A percentile compares a stretch with the other conserved stretches of the same genome.
phyloP scores from a whole-genome alignment of 305 asterid genomes.

The Rubia balearica region DNA sequence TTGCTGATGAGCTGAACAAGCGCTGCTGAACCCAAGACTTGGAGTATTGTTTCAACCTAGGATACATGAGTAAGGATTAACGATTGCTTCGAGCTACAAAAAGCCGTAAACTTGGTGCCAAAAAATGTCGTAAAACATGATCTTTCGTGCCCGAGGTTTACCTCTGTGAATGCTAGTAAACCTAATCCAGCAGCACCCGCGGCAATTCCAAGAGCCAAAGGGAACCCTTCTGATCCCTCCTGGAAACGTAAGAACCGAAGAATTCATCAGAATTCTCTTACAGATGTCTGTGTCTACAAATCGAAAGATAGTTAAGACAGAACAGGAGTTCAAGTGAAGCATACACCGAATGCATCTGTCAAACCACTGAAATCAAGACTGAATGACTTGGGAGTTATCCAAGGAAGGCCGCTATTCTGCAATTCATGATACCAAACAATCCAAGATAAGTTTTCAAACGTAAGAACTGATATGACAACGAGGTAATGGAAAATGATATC shows the following conservation, averaged over 20 bases:
- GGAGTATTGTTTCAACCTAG: constrained; percentile 89
- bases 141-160: constrained; percentile 10
- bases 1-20: constrained; percentile 71
- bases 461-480: background rate
- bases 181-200: constrained; percentile 84
- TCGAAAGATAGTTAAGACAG: background rate
- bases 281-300: background rate
- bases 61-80: constrained; percentile 13
- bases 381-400: constrained; percentile 57
- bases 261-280: background rate
- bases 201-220: constrained; percentile 63
- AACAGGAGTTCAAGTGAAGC: background rate
- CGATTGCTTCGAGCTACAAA: background rate
- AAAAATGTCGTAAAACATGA: constrained; percentile 4
- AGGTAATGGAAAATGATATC: constrained; percentile 4
- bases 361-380: constrained; percentile 52
- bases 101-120: background rate
- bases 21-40: constrained; percentile 81
- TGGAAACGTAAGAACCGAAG: constrained; percentile 25
- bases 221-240: constrained; percentile 51
- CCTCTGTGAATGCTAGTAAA: constrained; percentile 75
- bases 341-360: constrained; percentile 49
- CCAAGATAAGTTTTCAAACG: constrained; percentile 16
- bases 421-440: constrained; percentile 14
- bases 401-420: constrained; percentile 95